A percentile compares a stretch with the other conserved stretches of the same genome.
These are phyloP conservation scores for Aspergillus felis DNA, from an alignment of 2,329 filamentous ascomycete genomes.

Conservation along the genomic window DNA sequence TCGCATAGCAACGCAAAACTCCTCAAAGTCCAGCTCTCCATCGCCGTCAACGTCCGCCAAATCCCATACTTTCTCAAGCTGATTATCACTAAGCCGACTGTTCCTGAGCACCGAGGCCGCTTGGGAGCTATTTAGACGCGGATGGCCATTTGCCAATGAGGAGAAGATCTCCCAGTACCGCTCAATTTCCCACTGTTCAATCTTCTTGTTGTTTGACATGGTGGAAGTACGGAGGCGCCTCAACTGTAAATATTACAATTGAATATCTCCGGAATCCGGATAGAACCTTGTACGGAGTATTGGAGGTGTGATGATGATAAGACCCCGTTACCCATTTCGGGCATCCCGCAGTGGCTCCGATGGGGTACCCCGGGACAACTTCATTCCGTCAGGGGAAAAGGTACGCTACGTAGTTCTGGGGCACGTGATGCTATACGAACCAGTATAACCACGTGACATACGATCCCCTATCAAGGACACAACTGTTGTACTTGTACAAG, in stretches of 20 bases:
- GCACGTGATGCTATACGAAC: too few relatives aligned
- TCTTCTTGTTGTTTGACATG: conserved; percentile 45
- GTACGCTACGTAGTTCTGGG: not conserved
- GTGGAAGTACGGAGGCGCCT: conserved; percentile 9
- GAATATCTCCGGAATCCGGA: not conserved
- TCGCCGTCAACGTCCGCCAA: conserved; percentile 96
- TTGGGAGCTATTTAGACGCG: conserved; percentile 64
- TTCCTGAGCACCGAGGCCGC: conserved; percentile 71
- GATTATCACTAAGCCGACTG: conserved; percentile 67
- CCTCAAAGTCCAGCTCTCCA: conserved; percentile 96
- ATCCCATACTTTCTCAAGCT: conserved; percentile 97
- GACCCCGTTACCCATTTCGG: conserved; percentile 12
- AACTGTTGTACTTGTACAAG: too few relatives aligned
- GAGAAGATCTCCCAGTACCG: conserved; percentile 79
- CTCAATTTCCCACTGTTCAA: conserved; percentile 71
- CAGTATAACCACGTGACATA: too few relatives aligned
- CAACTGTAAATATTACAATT: not conserved
- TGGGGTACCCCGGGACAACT: conserved; percentile 18
- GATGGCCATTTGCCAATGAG: conserved; percentile 60
- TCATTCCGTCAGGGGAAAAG: conserved; percentile 26
- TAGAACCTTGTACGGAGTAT: not conserved
- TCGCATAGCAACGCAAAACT: conserved; percentile 98
- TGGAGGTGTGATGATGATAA: conserved; percentile 5
- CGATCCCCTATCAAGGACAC: too few relatives aligned
- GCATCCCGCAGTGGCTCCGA: conserved; percentile 17